Evolutionary conservation across 441 rosid species (phyloP).

Genomic region (Croton laevigatus): DNA sequence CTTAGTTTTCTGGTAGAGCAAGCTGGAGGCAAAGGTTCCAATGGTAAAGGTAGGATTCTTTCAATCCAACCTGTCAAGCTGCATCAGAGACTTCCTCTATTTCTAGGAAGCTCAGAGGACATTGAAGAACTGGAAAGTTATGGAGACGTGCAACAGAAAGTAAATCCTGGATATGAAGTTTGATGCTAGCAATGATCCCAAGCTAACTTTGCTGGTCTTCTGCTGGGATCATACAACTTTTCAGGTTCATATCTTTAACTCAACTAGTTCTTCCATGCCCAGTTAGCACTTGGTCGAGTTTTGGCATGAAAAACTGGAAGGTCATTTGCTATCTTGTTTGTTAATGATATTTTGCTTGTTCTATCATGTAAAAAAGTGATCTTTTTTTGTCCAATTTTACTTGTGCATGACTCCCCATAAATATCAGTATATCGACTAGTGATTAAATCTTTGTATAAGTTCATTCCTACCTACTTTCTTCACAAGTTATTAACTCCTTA

Average conservation of each 20-base stretch:
- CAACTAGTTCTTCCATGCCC: neutral
- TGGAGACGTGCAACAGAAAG: constrained; percentile 80
- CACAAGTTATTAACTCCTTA: neutral
- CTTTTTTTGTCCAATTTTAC: neutral
- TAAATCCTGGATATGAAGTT: constrained; percentile 97
- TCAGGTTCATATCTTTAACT: neutral
- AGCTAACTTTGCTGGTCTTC: neutral
- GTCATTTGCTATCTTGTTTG: neutral
- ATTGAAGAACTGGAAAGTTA: constrained; percentile 79
- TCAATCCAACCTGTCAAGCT: constrained; percentile 81
- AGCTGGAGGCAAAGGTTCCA: constrained; percentile 86
- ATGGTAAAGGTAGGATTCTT: constrained; percentile 70
- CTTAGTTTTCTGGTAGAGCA: constrained; percentile 86
- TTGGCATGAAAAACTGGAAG: constrained; percentile 6
- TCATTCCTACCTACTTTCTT: neutral
- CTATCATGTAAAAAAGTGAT: neutral
- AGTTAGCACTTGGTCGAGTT: neutral
- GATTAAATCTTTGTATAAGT: neutral
- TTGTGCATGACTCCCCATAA: neutral
- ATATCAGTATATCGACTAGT: neutral
- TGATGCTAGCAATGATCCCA: constrained; percentile 25
- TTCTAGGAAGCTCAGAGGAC: constrained; percentile 80
- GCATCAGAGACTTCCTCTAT: constrained; percentile 86
- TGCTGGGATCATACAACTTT: constrained; percentile 1
- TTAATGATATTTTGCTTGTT: neutral